phyloP scores from a whole-genome alignment of 1,139 yeast genomes.

The Hemisphaericaspora lyxosophila region DNA sequence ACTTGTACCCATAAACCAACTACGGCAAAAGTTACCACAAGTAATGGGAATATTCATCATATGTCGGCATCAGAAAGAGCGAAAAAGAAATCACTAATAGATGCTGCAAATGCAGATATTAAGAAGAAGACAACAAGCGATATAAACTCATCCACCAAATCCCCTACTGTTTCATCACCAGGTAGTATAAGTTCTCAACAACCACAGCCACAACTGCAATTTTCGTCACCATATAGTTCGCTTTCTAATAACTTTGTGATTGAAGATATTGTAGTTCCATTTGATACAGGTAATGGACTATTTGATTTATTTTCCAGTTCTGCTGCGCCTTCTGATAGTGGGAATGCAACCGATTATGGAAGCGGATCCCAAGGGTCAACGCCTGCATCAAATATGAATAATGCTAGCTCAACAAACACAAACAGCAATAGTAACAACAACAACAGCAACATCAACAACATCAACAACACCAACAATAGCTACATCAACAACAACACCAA shows the following conservation, averaged over 20 bases:
- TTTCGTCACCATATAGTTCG: conserved; percentile 1
- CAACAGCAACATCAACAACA: background rate
- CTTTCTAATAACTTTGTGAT: conserved; percentile 25
- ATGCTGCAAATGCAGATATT: conserved; percentile 23
- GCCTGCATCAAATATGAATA: background rate
- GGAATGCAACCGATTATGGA: conserved; percentile 5
- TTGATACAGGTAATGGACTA: conserved; percentile 29
- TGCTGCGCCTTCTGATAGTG: conserved; percentile 9
- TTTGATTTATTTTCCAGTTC: conserved; percentile 29
- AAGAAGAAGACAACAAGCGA: conserved; percentile 10
- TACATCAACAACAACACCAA: background rate
- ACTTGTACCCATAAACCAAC: conserved; percentile 48
- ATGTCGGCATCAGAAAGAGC: conserved; percentile 24
- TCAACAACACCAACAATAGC: background rate
- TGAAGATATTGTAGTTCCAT: conserved; percentile 34
- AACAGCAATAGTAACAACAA: background rate
- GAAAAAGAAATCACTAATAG: conserved; percentile 27
- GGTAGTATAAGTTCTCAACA: conserved; percentile 7
- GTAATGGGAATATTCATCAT: conserved; percentile 15
- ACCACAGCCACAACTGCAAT: conserved; percentile 6
- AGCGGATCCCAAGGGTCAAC: conserved; percentile 5
- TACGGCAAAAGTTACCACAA: conserved; percentile 14
- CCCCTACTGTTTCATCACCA: conserved; percentile 2
- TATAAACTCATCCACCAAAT: background rate
- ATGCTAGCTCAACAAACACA: background rate